phyloP scores from a whole-genome alignment of 139 green algal species.

The Bryopsis sp. region DNA sequence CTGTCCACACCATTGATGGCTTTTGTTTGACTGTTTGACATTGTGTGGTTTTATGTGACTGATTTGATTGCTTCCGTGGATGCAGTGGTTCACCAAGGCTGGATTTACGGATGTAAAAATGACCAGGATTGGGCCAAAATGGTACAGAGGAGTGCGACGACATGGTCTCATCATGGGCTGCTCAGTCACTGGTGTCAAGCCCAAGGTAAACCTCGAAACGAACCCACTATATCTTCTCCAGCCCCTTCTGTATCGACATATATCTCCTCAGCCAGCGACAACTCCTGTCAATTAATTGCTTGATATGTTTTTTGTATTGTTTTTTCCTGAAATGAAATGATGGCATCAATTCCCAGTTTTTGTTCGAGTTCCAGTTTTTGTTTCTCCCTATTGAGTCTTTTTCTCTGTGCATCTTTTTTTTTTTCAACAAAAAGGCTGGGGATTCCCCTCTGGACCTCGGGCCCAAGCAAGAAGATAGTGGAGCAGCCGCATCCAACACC shows the following conservation, averaged over 20 bases:
- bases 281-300: too few relatives aligned
- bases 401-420: too few relatives aligned
- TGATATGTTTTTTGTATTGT: too few relatives aligned
- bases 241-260: not conserved
- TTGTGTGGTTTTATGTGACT: not conserved
- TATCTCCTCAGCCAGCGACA: too few relatives aligned
- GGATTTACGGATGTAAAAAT: conserved; percentile 87
- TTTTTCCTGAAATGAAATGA: too few relatives aligned
- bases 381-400: too few relatives aligned
- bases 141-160: conserved; percentile 86
- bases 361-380: too few relatives aligned
- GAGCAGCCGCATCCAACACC: conserved; percentile 26
- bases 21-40: not conserved
- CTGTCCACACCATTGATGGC: not conserved
- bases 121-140: conserved; percentile 84
- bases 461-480: conserved; percentile 52
- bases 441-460: conserved; percentile 61
- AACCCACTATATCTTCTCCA: not conserved
- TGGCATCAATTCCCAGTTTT: too few relatives aligned
- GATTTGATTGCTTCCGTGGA: not conserved
- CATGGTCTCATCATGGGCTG: conserved; percentile 97
- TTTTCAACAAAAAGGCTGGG: too few relatives aligned
- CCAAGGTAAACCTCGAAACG: conserved; percentile 29
- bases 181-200: conserved; percentile 84
- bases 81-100: conserved; percentile 82